phyloP scores from a whole-genome alignment of 2,329 filamentous ascomycete species.

The Sordariomycetes sp. region DNA sequence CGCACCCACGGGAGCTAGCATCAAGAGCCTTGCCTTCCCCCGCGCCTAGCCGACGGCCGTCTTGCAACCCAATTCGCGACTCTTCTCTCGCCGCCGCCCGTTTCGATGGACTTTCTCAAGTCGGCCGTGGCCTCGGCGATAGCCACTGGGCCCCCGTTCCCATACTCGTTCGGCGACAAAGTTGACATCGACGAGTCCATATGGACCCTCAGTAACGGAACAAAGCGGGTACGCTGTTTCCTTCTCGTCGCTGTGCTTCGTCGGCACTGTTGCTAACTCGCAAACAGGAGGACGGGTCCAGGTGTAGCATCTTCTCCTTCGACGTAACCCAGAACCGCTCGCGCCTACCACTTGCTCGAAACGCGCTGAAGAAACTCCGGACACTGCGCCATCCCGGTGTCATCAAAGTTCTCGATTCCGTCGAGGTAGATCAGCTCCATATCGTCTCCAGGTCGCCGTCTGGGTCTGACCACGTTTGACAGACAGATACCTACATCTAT shows the following conservation, averaged over 20 bases:
- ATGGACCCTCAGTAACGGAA: slow-evolving; percentile 94
- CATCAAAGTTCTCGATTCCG: slow-evolving; percentile 85
- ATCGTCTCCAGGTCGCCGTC: background rate
- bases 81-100: background rate
- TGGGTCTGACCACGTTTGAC: background rate
- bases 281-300: slow-evolving; percentile 78
- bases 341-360: slow-evolving; percentile 76
- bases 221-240: slow-evolving; percentile 57
- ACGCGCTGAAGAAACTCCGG: slow-evolving; percentile 86
- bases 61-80: background rate
- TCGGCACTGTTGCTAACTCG: background rate
- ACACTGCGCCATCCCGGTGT: slow-evolving; percentile 91
- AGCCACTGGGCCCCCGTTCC: slow-evolving; percentile 85
- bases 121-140: slow-evolving; percentile 96
- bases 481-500: slow-evolving; percentile 93
- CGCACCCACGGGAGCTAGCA: background rate
- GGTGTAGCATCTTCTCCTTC: slow-evolving; percentile 96
- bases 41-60: background rate
- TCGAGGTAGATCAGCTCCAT: slow-evolving; percentile 51
- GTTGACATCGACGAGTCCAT: slow-evolving; percentile 89
- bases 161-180: slow-evolving; percentile 84
- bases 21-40: background rate
- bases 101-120: slow-evolving; percentile 91
- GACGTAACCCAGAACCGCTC: slow-evolving; percentile 74
- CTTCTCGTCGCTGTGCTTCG: background rate